Conservation (phyloP, 2,329 filamentous ascomycete species). For the Hymenoscyphus infarciens region DNA sequence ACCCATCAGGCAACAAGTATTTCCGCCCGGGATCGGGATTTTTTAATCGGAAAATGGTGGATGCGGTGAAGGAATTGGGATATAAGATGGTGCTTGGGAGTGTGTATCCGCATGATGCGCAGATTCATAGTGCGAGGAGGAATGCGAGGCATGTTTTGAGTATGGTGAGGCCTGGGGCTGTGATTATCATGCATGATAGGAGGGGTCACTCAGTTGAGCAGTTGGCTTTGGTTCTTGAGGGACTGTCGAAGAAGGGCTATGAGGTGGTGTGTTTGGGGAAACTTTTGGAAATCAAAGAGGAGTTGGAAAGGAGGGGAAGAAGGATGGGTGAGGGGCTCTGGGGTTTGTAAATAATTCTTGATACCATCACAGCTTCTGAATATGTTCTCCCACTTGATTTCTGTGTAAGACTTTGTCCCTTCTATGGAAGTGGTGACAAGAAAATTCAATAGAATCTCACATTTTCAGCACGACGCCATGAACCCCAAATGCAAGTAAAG, state of each 20-base stretch:
- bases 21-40: constrained; percentile 84
- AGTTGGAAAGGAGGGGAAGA: constrained; percentile 12
- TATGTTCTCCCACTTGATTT: not conserved
- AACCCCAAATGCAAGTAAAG: not conserved
- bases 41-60: constrained; percentile 69
- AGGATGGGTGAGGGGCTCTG: not conserved
- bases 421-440: not conserved
- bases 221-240: constrained; percentile 68
- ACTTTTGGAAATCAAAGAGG: constrained; percentile 45
- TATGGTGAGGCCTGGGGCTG: constrained; percentile 71
- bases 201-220: constrained; percentile 80
- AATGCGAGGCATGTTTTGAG: constrained; percentile 79
- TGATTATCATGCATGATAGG: constrained; percentile 84
- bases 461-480: not conserved
- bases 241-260: constrained; percentile 67
- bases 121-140: constrained; percentile 64
- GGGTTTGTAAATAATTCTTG: not conserved
- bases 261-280: constrained; percentile 67
- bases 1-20: constrained; percentile 56
- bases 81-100: constrained; percentile 76
- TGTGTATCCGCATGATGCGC: constrained; percentile 90
- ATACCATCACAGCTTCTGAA: not conserved
- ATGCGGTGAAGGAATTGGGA: constrained; percentile 54
- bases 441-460: not conserved
- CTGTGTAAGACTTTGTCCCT: not conserved